These are phyloP conservation scores for Cercophora sp. DNA, from an alignment of 495 filamentous ascomycete genomes.

Conservation along the genomic window DNA sequence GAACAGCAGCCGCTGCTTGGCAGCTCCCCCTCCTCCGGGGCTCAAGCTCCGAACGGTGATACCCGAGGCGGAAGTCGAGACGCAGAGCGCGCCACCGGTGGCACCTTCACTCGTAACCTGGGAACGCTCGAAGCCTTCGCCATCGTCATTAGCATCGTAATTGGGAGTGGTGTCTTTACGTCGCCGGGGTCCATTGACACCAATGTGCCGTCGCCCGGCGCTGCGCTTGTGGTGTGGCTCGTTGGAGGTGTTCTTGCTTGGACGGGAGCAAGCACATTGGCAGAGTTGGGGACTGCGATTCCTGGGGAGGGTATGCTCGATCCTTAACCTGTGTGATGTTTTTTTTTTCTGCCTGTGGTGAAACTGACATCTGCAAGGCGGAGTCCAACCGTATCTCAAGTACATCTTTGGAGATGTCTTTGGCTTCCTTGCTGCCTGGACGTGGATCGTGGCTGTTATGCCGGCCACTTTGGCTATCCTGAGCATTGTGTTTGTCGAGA, in stretches of 20 bases:
- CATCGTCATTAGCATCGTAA: conserved; percentile 53
- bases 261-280: conserved; percentile 52
- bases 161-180: conserved; percentile 54
- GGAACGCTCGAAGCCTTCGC: conserved; percentile 50
- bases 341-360: too few relatives aligned
- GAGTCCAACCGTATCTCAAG: conserved; percentile 52
- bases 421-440: conserved; percentile 55
- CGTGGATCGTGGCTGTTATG: conserved; percentile 56
- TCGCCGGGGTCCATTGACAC: conserved; percentile 54
- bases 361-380: conserved; percentile 27
- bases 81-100: conserved; percentile 2
- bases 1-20: background rate
- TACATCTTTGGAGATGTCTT: conserved; percentile 53
- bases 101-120: conserved; percentile 45
- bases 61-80: background rate
- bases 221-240: conserved; percentile 50
- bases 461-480: conserved; percentile 55
- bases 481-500: conserved; percentile 57
- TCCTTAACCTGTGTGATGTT: too few relatives aligned
- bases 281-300: conserved; percentile 53
- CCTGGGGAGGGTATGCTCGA: conserved; percentile 32
- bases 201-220: conserved; percentile 52
- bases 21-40: background rate
- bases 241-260: conserved; percentile 52
- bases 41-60: background rate